These are phyloP conservation scores for Pyrenophora graminea DNA, from an alignment of 2,329 filamentous ascomycete genomes.

Conservation along the genomic window DNA sequence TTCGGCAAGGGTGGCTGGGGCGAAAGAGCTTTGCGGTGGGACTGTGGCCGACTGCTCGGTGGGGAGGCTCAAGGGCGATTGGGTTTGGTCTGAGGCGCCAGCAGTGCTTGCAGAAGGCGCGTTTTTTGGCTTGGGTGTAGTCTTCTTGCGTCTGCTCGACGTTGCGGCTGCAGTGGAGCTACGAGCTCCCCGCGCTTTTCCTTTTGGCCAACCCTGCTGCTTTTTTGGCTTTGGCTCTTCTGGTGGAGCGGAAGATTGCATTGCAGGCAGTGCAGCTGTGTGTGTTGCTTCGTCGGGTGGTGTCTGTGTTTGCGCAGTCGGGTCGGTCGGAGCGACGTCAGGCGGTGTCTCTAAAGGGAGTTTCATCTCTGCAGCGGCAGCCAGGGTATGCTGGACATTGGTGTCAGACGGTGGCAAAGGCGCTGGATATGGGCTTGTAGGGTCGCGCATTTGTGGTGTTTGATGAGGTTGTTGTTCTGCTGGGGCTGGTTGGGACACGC, in stretches of 20 bases:
- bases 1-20: constrained; percentile 14
- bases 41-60: constrained; percentile 27
- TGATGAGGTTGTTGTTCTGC: constrained; percentile 12
- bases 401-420: constrained; percentile 9
- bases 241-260: constrained; percentile 14
- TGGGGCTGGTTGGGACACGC: constrained; percentile 27
- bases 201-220: constrained; percentile 52
- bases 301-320: constrained; percentile 46
- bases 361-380: constrained; percentile 21
- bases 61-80: constrained; percentile 41
- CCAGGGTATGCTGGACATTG: constrained; percentile 16
- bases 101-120: constrained; percentile 19
- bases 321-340: constrained; percentile 9
- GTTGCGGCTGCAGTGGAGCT: constrained; percentile 36
- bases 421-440: constrained; percentile 16
- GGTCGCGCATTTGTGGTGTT: constrained; percentile 12
- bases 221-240: constrained; percentile 43
- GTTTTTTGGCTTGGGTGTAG: constrained; percentile 41
- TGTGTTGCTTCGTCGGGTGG: constrained; percentile 43
- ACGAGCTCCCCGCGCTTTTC: constrained; percentile 50
- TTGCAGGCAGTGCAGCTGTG: constrained; percentile 14
- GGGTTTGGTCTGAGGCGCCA: constrained; percentile 33
- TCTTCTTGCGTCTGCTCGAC: constrained; percentile 47
- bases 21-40: constrained; percentile 5
- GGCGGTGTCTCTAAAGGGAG: constrained; percentile 16